Base-by-base conservation (phyloP, 176 grass and related monocot genomes). In the Urochloa ruziziensis region DNA sequence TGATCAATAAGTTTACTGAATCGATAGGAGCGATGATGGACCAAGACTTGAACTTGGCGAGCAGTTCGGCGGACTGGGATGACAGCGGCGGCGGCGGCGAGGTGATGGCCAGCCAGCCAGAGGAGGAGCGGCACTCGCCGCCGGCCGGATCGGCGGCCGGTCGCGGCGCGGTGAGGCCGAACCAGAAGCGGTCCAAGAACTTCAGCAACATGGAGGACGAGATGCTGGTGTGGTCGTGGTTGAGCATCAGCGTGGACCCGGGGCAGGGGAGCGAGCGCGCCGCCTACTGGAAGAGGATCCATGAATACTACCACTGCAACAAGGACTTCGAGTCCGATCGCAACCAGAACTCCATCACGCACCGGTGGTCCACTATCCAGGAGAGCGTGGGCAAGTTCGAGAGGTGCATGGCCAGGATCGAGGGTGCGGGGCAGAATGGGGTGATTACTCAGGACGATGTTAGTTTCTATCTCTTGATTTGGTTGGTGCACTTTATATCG, bases 141-240 rank as follows among this genome's bases (percentile, higher is more conserved):
- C n/a, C 68, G 68, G 14, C 5, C 1, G 23, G 10, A 0, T 3
- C 4, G 60, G 27, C 13, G 59, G 34, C 34, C 9, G n/a, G n/a
- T 10, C 1, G 24, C 2, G 12, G n/a, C 23, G 39, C 23, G 0
- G 24, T 4, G 70, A 11, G 70, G 70, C 70, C 5, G 43, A 72
- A 73, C 44, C 43, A 49, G 40, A 73, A 32, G 69, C 25, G 69
- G 25, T 11, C 69, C 25, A 72, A 72, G 70, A 72, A 73, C 70
- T 73, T 73, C 44, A 33, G 44, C 70, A 18, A 1, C 44, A 12
- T 1, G 28, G 70, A 73, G 70, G 70, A 73, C 44, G 16, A 51
- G 44, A 12, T 6, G 70, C 17, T 73, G 27, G 44, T 5, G 44
- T 17, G 2, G 44, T 43, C 70, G 70, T 73, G 44, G 70, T 44